These are phyloP conservation scores for Candida sithepensis DNA, from an alignment of 805 yeast genomes.

Conservation along the genomic window DNA sequence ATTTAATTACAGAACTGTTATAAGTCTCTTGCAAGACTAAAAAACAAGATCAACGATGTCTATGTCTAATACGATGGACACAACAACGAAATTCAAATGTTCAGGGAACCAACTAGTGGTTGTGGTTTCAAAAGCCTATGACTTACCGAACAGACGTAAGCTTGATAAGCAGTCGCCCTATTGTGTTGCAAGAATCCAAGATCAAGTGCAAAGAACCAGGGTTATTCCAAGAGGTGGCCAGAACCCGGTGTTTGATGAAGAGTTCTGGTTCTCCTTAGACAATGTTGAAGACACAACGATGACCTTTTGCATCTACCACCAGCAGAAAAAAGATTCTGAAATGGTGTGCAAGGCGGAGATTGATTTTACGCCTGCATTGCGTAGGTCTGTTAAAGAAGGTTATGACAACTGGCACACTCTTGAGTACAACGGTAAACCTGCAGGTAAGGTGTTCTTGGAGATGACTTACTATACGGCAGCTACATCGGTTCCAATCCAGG, in stretches of 20 bases:
- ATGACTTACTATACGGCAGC: constrained; percentile 80
- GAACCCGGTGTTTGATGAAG: constrained; percentile 84
- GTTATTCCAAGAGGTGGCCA: constrained; percentile 88
- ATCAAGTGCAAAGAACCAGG: constrained; percentile 74
- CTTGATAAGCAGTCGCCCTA: constrained; percentile 94
- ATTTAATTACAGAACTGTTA: too few relatives aligned
- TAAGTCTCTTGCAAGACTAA: too few relatives aligned
- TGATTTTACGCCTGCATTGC: constrained; percentile 70
- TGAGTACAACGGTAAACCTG: constrained; percentile 62
- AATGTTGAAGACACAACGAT: constrained; percentile 61
- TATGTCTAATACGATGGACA: neutral
- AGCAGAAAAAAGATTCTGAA: constrained; percentile 80
- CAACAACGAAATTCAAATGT: neutral
- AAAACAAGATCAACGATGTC: neutral
- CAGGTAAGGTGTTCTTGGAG: constrained; percentile 86
- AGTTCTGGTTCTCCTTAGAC: constrained; percentile 61
- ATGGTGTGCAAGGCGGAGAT: constrained; percentile 80
- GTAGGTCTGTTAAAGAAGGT: constrained; percentile 66
- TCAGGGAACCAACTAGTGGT: constrained; percentile 55
- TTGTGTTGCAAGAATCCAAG: constrained; percentile 76
- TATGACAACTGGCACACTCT: constrained; percentile 83
- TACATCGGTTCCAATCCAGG: constrained; percentile 28
- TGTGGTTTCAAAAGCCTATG: constrained; percentile 76
- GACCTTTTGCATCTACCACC: constrained; percentile 77
- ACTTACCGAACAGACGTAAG: constrained; percentile 79